A percentile compares a stretch with the other conserved stretches of the same genome.
phyloP scores from a whole-genome alignment of 371 early-diverging fungal species.

The Syncephalastrum contaminatum region DNA sequence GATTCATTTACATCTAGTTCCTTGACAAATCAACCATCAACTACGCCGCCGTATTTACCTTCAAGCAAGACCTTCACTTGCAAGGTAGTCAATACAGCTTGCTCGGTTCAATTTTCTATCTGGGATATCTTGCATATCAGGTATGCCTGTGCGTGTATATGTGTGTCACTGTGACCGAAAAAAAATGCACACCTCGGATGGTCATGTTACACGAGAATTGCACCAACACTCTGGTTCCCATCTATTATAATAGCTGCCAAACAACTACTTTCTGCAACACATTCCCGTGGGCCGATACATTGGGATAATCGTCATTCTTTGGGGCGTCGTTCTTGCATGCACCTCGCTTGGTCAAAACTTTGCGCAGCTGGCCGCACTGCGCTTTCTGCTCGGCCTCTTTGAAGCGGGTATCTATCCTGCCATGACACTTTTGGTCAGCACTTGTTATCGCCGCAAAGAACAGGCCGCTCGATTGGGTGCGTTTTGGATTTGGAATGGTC shows the following conservation, averaged over 20 bases:
- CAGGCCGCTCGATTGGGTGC: conserved; percentile 39
- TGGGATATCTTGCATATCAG: conserved; percentile 40
- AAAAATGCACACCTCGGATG: not conserved
- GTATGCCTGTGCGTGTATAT: conserved; percentile 11
- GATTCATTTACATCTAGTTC: conserved; percentile 20
- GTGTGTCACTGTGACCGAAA: not conserved
- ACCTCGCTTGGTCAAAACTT: conserved; percentile 27
- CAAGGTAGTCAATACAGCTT: conserved; percentile 30
- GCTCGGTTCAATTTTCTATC: conserved; percentile 36
- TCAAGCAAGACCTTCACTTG: conserved; percentile 29
- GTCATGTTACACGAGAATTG: not conserved
- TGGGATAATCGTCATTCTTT: conserved; percentile 30
- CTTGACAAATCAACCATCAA: conserved; percentile 44
- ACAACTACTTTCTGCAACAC: conserved; percentile 39
- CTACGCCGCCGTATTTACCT: conserved; percentile 30
- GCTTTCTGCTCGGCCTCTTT: conserved; percentile 35
- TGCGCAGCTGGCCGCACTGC: conserved; percentile 35
- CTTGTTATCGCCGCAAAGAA: conserved; percentile 35
- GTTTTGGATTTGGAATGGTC: conserved; percentile 44
- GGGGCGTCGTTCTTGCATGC: conserved; percentile 33
- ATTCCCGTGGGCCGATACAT: conserved; percentile 32
- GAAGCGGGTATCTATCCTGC: conserved; percentile 32
- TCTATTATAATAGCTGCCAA: conserved; percentile 28
- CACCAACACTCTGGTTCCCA: too few relatives aligned
- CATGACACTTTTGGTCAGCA: conserved; percentile 32